Evolutionary conservation across 2,329 filamentous ascomycete genomes (phyloP).

Genomic region (Pseudogymnoascus sp.): DNA sequence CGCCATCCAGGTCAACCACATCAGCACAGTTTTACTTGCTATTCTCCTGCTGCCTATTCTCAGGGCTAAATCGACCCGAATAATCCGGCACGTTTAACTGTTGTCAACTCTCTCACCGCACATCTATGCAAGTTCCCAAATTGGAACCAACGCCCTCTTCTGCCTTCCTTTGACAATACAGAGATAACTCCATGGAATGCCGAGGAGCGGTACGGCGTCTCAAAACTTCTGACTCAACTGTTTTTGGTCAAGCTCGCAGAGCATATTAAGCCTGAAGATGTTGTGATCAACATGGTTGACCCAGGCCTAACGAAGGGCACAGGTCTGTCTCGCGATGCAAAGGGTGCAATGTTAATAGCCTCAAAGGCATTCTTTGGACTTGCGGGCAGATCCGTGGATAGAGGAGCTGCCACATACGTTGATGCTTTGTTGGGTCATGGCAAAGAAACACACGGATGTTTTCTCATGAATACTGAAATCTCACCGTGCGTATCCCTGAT

Average conservation of each 20-base stretch:
- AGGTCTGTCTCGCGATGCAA: conserved; percentile 29
- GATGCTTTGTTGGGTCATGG: conserved; percentile 38
- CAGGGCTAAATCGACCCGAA: conserved; percentile 10
- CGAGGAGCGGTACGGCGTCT: conserved; percentile 22
- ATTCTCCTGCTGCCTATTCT: conserved; percentile 25
- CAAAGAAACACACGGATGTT: conserved; percentile 40
- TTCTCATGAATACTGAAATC: conserved; percentile 39
- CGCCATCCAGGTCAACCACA: conserved; percentile 30
- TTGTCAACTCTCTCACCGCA: conserved; percentile 13
- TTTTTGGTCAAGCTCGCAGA: conserved; percentile 32
- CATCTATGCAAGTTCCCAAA: conserved; percentile 21
- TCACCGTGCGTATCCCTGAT: conserved; percentile 31
- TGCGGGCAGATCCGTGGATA: conserved; percentile 26
- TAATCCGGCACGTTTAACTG: conserved; percentile 13
- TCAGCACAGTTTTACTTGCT: conserved; percentile 21
- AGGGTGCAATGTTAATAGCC: conserved; percentile 16
- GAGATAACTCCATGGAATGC: conserved; percentile 14
- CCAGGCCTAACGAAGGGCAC: conserved; percentile 32
- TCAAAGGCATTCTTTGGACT: conserved; percentile 19
- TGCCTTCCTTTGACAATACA: conserved; percentile 27
- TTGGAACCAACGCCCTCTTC: conserved; percentile 16
- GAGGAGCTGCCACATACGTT: conserved; percentile 39
- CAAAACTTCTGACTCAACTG: conserved; percentile 25
- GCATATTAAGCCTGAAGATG: conserved; percentile 26
- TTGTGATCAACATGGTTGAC: conserved; percentile 29